Base-by-base conservation (phyloP, 768 basidiomycete genomes). In the Trichaptum fuscoviolaceum region DNA sequence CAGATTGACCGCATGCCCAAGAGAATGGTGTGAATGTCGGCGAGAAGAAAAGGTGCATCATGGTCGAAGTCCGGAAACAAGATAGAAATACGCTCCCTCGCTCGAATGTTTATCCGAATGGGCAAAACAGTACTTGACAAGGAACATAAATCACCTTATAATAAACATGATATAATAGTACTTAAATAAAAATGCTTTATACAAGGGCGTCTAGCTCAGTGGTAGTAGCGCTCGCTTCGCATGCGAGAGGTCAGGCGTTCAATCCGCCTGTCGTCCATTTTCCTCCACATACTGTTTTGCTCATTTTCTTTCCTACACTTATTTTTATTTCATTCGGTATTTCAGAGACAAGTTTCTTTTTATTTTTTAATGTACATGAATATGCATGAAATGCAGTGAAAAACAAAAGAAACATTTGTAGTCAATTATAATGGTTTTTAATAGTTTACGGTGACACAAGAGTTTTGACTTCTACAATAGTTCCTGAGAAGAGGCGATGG, bases 231-330 rank as follows among this genome's bases (percentile, higher is more conserved):
- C 42, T 52, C 42, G 42, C 42, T 52, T 52, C 42, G 42, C 42
- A 52, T 52, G 42, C 42, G 42, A 52, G 42, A 52, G 42, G 42
- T 52, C 42, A 52, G 42, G 42, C 42, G 42, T 52, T 52, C 42
- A 52, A 52, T 52, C 42, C 42, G 42, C 42, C 42, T 52, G 42
- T 52, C 42, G 42, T 52, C 42, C 42, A 52, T 52, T 52, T 30
- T n/a, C n/a, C n/a, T n/a, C n/a, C n/a, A n/a, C n/a, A n/a, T n/a
- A n/a, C n/a, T n/a, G n/a, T n/a, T n/a, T n/a, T n/a, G n/a, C 30
- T 30, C 30, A 3, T 30, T 30, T 30, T 30, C 8, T 8, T 3
- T 30, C 30, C 8, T 3, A 3, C 8, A 3, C 30, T 30, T 30
- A 30, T 30, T 30, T 30, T 8, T 30, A 30, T 30, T 30, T 8